Base-by-base conservation (phyloP, 805 yeast genomes). In the Ascoidea asiatica region DNA sequence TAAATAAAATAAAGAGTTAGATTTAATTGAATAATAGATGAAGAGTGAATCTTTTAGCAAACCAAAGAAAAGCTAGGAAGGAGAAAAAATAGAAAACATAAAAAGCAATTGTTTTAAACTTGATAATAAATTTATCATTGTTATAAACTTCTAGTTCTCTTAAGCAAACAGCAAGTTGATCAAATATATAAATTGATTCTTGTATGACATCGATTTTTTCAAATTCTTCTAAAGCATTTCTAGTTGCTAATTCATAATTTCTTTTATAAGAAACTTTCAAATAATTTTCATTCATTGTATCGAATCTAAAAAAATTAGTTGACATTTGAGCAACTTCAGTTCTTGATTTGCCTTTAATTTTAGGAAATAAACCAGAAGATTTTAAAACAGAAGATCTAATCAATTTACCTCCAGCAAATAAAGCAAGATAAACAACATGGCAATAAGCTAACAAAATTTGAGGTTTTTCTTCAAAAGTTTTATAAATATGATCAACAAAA, bases 381-480 rank as follows among this genome's bases (percentile, higher is more conserved):
- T 72, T 75, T 43, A 79, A 66, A 22, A 85, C 61, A 17, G 78
- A 73, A 0, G 88, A 77, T 48, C 80, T 66, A 75, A 86, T 70
- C 33, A 85, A 67, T 50, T 79, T 69, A 17, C 94, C 95, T 43
- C 95, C 95, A 1, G 95, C 95, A 64, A 85, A 85, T 43, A 85
- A 69, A 0, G 92, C 95, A 56, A 85, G 64, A 61, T 85, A 85
- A 76, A 85, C 71, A 41, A 83, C 92, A 58, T 85, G 95, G 65
- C 86, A 75, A 60, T 85, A 85, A 4, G 95, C 92, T 41, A 85
- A 65, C 36, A 85, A 60, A 19, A 83, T 60, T 52, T 81, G 75
- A 5, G 95, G 95, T 55, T 80, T 79, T 40, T 72, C 77, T 39
- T 56, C 56, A 35, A 81, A 72, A 6, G 68, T 69, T 41, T 62